Evolutionary conservation across 805 yeast species (phyloP), one percentile per base, ranked within the genome.

Genomic region (Candida khao-thaluensis): DNA sequence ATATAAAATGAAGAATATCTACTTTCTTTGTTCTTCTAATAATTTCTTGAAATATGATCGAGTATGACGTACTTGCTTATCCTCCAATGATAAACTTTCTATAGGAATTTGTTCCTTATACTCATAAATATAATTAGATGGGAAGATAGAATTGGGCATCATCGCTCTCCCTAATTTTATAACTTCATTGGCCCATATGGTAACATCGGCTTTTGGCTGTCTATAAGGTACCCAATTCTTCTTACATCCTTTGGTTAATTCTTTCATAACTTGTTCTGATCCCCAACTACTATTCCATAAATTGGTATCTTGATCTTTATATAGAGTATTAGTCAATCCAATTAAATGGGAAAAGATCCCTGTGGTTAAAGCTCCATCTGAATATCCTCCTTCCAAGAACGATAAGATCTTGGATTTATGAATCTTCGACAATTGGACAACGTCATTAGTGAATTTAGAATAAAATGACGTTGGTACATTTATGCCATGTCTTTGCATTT

Each of bases 401-500:
- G 95, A 84, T 0, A 86, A 48, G 0, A 85, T 64, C 42, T 76
- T 77, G 8, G 90, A 85, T 8, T 71, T 60, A 50, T 76, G 83
- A 34, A 74, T 67, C 41, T 81, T 74, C 4, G 93, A 85, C 32
- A 86, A 60, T 39, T 72, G 74, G n/a, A 80, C 77, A 1, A 84
- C 81, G 57, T 86, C 95, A 25, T 71, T 69, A 4, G 95, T 81
- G 53, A 86, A 85, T 29, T 70, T 71, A 14, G 85, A 73, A 56
- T 82, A 86, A 53, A 87, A 86, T 14, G 82, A 75, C 0, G 95
- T 85, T 3, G 95, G 95, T 8, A 86, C 88, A 51, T 82, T 80
- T 17, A 83, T 86, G 0, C 79, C 78, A 56, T 87, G 95, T 38
- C 95, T 68, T 59, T 86, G 95, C 95, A 86, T 87, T 35, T 81